Percentiles rank a stretch among this genome's conserved stretches.
Conservation (phyloP, 2,329 filamentous ascomycete species). For the Periconia macrospinosa region DNA sequence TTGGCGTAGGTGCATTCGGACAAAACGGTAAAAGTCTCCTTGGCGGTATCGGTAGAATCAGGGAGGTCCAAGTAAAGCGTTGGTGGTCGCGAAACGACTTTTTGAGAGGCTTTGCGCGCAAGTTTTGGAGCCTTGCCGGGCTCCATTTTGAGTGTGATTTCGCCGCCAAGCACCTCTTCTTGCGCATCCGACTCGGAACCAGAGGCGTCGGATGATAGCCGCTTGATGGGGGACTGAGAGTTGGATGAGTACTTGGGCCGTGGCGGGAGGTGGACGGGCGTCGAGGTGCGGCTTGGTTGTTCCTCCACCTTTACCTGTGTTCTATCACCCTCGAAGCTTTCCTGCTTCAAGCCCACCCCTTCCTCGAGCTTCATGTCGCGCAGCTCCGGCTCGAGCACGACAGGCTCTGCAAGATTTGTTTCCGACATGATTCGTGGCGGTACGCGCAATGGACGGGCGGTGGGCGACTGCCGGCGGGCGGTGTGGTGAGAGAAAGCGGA, state of each 20-base stretch:
- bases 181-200: slow-evolving; percentile 44
- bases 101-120: slow-evolving; percentile 73
- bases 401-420: slow-evolving; percentile 34
- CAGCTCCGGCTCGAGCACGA: slow-evolving; percentile 47
- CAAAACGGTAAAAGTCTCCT: slow-evolving; percentile 76
- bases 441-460: slow-evolving; percentile 17
- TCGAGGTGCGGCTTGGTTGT: slow-evolving; percentile 22
- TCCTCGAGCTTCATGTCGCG: slow-evolving; percentile 51
- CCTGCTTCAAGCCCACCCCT: slow-evolving; percentile 26
- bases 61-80: slow-evolving; percentile 73
- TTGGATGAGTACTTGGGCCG: slow-evolving; percentile 31
- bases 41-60: slow-evolving; percentile 77
- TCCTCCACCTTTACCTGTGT: slow-evolving; percentile 33
- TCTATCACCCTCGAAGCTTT: slow-evolving; percentile 15
- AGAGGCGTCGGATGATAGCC: slow-evolving; percentile 35
- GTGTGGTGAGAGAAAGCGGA: slow-evolving; percentile 21
- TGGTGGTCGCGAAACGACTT: slow-evolving; percentile 63
- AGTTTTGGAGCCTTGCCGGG: slow-evolving; percentile 70
- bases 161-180: slow-evolving; percentile 61
- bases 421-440: slow-evolving; percentile 41
- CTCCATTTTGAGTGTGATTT: slow-evolving; percentile 65
- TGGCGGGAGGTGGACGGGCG: slow-evolving; percentile 30
- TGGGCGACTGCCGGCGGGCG: slow-evolving; percentile 6
- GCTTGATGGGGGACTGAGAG: slow-evolving; percentile 39
- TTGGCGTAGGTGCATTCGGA: slow-evolving; percentile 86